Evolutionary conservation across 2,329 filamentous ascomycete species (phyloP), one percentile per base, ranked within the genome.

Genomic region (Fusarium ramigenum): DNA sequence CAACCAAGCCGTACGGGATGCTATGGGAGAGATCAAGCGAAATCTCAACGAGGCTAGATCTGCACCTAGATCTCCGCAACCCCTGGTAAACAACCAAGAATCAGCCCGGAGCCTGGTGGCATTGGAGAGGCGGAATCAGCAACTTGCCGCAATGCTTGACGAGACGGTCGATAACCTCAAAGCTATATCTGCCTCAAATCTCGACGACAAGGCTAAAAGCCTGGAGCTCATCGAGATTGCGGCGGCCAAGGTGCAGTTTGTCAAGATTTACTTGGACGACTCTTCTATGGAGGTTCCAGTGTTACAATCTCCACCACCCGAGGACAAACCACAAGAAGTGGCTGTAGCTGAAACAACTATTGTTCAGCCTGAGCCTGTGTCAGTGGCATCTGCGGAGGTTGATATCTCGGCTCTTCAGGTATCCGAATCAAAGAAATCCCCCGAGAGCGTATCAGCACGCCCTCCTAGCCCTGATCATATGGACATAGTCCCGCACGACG

Each of bases 1-100:
- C 63, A 95, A 94, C 78, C 92, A 93, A 80, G 93, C 92, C 1
- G 90, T 96, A 11, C 89, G 93, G n/a, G 93, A 93, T 74, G 93
- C 93, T 23, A 88, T 96, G 78, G 92, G 91, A 14, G 94, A 97
- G 81, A 92, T 96, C 56, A 89, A 89, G 67, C 92, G 93, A 77
- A 95, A 94, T 73, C 89, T 95, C 37, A 91, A 93, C 71, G 88
- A 89, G 63, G 84, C 86, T 5, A 84, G 87, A 37, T 85, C 83
- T 36, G 80, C 83, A 19, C 82, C 84, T 28, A 82, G 82, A 57
- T 79, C 82, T 11, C 78, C 80, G 16, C 81, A 79, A 47, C 80
- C 82, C 44, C 72, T 82, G 4, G 79, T 84, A 28, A 76, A 76
- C 7, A 82, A 85, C 19, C 78, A 81, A 72, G 79, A 78, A 57